Conservation (phyloP, 805 yeast genomes). For the Cyberlindnera amylophila region DNA sequence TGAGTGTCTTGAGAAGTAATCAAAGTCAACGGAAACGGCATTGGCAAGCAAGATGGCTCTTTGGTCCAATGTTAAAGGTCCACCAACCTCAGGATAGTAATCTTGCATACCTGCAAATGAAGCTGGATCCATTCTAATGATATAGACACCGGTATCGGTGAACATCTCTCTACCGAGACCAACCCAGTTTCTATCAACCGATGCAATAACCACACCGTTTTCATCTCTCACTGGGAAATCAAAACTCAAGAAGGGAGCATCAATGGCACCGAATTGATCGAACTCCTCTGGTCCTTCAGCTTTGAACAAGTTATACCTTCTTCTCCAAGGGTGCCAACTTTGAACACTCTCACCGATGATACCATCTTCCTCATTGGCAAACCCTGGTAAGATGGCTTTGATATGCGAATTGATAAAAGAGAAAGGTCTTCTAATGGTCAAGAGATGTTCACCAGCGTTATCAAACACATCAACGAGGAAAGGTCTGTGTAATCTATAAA, state of each 20-base stretch:
- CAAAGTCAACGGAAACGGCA: slow-evolving; percentile 92
- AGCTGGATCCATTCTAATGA: slow-evolving; percentile 75
- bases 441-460: slow-evolving; percentile 50
- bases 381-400: slow-evolving; percentile 62
- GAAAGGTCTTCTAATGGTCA: slow-evolving; percentile 78
- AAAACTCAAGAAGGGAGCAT: slow-evolving; percentile 82
- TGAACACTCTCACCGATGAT: slow-evolving; percentile 84
- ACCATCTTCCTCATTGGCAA: slow-evolving; percentile 38
- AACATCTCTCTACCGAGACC: slow-evolving; percentile 90
- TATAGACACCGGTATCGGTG: slow-evolving; percentile 93
- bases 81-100: slow-evolving; percentile 46
- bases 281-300: slow-evolving; percentile 37
- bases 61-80: slow-evolving; percentile 64
- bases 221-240: slow-evolving; percentile 74
- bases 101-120: slow-evolving; percentile 58
- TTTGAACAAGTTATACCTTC: slow-evolving; percentile 77
- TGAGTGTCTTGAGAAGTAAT: slow-evolving; percentile 90
- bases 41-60: slow-evolving; percentile 83
- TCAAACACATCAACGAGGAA: slow-evolving; percentile 71
- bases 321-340: slow-evolving; percentile 93
- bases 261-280: slow-evolving; percentile 82
- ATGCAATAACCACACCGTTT: slow-evolving; percentile 55
- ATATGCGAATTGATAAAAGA: slow-evolving; percentile 87
- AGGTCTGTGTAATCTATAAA: slow-evolving; percentile 84
- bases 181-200: slow-evolving; percentile 91